Evolutionary conservation across 2,329 filamentous ascomycete genomes (phyloP), one percentile per base, ranked within the genome.

Genomic region (Aureobasidium sp.): DNA sequence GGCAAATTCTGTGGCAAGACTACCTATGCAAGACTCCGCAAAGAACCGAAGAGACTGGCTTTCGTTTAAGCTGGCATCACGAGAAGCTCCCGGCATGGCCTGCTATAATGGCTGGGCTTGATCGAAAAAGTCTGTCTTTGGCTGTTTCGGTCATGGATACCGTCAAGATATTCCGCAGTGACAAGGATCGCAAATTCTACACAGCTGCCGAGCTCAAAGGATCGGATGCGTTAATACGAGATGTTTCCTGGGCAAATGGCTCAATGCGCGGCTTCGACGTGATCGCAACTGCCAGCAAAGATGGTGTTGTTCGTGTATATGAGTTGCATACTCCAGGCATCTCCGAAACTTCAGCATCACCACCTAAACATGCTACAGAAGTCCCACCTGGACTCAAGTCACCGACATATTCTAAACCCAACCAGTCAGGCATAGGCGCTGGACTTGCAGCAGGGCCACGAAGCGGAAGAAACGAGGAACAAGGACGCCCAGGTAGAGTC

Each of bases 241-340:
- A 97, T 72, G 84, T 97, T 1, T 87, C 90, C 2, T 99, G 94
- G 94, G 91, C 93, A 1, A 89, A 91, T 51, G 93, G 91, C 13
- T 95, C 91, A 66, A 91, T 95, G 68, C 81, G 92, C 42, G 93
- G 93, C 1, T 93, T 90, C 72, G 94, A 99, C 73, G 82, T 93
- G 62, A 83, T 97, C 67, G 94, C 93, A 3, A 95, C 92, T 6
- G 93, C 91, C 2, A 94, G 90, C 71, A 95, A 95, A 73, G 94
- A 99, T 71, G 93, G 94, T 3, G 87, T 85, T 67, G 85, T 97
- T 44, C 83, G 93, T 42, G 88, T 99, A n/a, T 96, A 95, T 70
- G 86, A 93, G 68, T 74, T 96, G 21, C 84, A 86, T 39, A 88
- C 88, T 68, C 65, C 75, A 69, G 64, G 77, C 73, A 64, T 81